phyloP scores from a whole-genome alignment of 495 filamentous ascomycete genomes.

The Bombardia bombarda region DNA sequence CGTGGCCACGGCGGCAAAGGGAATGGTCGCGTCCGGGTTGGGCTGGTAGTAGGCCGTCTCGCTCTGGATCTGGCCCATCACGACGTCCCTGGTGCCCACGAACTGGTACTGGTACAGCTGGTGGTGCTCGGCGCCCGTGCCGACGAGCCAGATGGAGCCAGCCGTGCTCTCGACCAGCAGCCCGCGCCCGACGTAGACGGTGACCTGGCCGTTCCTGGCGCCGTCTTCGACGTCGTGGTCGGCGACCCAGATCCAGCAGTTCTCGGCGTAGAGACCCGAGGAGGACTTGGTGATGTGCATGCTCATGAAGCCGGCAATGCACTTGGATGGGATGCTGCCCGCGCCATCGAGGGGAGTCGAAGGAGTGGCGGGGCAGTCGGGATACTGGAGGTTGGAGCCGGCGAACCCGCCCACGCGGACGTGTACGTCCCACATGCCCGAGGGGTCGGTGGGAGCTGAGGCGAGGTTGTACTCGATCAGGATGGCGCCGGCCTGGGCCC shows the following conservation, averaged over 20 bases:
- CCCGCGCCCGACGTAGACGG: slow-evolving; percentile 62
- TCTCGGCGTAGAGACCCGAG: slow-evolving; percentile 53
- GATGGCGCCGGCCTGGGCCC: slow-evolving; percentile 69
- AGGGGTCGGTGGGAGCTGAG: slow-evolving; percentile 48
- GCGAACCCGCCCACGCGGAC: slow-evolving; percentile 71
- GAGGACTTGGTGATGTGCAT: slow-evolving; percentile 58
- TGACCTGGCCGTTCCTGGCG: slow-evolving; percentile 53
- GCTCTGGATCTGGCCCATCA: slow-evolving; percentile 68
- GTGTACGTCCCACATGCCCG: slow-evolving; percentile 87
- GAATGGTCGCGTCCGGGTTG: slow-evolving; percentile 63
- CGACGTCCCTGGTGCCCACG: slow-evolving; percentile 52
- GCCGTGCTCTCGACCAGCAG: slow-evolving; percentile 49
- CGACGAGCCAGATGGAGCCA: slow-evolving; percentile 52
- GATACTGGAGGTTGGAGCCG: slow-evolving; percentile 67
- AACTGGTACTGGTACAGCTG: slow-evolving; percentile 75
- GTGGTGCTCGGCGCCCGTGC: slow-evolving; percentile 57
- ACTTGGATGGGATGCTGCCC: slow-evolving; percentile 39
- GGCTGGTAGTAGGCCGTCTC: slow-evolving; percentile 62
- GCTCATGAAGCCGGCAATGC: slow-evolving; percentile 59
- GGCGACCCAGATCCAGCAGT: slow-evolving; percentile 61
- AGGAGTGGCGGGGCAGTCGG: slow-evolving; percentile 61
- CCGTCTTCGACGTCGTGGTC: slow-evolving; percentile 67
- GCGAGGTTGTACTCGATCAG: slow-evolving; percentile 83
- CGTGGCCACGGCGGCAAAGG: slow-evolving; percentile 49
- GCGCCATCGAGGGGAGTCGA: slow-evolving; percentile 29